Evolutionary conservation across 2,329 filamentous ascomycete genomes (phyloP).

Genomic region (Colletotrichum falcatum): DNA sequence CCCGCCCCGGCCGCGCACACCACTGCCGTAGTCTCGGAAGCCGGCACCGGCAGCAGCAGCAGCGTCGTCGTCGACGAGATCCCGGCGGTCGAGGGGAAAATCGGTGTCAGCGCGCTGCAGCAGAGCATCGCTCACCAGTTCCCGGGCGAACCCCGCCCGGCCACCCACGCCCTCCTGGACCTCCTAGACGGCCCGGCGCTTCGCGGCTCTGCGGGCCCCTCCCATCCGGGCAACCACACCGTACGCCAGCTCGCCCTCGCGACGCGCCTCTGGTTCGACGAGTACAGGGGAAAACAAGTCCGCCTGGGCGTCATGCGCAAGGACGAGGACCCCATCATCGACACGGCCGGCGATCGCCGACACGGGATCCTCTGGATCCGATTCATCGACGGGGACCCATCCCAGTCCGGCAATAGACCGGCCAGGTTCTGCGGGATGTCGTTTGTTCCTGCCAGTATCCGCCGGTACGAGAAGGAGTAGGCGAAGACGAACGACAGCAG

Average conservation of each 20-base stretch:
- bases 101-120: not conserved
- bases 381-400: rapidly evolving
- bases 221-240: not conserved
- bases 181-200: not conserved
- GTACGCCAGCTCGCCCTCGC: not conserved
- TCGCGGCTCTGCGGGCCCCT: not conserved
- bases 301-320: not conserved
- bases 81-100: not conserved
- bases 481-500: not conserved
- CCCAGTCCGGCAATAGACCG: not conserved
- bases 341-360: not conserved
- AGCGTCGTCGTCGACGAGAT: no score
- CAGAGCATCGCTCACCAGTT: not conserved
- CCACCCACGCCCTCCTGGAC: not conserved
- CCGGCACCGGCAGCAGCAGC: not conserved
- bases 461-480: not conserved
- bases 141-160: not conserved
- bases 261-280: not conserved
- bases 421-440: not conserved
- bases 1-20: not conserved
- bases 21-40: not conserved
- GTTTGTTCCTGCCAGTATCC: not conserved
- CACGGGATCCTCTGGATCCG: not conserved
- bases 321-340: not conserved
- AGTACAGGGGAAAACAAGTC: not conserved